Evolutionary conservation across 805 yeast species (phyloP).

Genomic region (Metschnikowia lachancei): DNA sequence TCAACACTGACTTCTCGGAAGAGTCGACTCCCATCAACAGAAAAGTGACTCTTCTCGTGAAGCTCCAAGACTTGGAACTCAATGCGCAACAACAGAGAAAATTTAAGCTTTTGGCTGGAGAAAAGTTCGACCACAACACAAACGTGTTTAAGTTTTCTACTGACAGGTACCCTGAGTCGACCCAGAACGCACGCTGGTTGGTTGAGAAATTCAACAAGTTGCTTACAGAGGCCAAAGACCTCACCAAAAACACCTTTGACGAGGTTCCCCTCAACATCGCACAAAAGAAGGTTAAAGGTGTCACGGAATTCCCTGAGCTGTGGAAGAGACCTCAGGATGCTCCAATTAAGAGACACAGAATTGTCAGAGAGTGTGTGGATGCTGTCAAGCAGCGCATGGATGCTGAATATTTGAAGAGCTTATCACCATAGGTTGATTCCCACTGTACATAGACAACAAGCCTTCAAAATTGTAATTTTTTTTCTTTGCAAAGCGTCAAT

Average conservation of each 20-base stretch:
- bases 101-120: conserved; percentile 73
- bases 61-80: conserved; percentile 54
- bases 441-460: conserved; percentile 5
- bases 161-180: conserved; percentile 65
- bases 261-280: conserved; percentile 83
- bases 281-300: conserved; percentile 50
- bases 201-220: conserved; percentile 62
- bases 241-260: conserved; percentile 56
- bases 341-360: conserved; percentile 45
- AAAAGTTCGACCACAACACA: conserved; percentile 63
- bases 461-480: too few relatives aligned
- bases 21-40: conserved; percentile 67
- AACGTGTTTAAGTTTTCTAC: conserved; percentile 65
- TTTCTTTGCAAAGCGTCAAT: too few relatives aligned
- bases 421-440: conserved; percentile 8
- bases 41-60: conserved; percentile 61
- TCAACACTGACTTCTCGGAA: conserved; percentile 64
- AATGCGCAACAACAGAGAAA: conserved; percentile 59
- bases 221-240: conserved; percentile 61
- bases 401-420: conserved; percentile 26
- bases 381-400: conserved; percentile 34
- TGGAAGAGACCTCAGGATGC: conserved; percentile 75
- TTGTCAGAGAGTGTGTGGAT: conserved; percentile 34
- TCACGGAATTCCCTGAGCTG: conserved; percentile 62
- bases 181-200: conserved; percentile 79